These are phyloP conservation scores for Paecilomyces dactylethromorphus DNA, from an alignment of 2,329 filamentous ascomycete species.

Conservation along the genomic window DNA sequence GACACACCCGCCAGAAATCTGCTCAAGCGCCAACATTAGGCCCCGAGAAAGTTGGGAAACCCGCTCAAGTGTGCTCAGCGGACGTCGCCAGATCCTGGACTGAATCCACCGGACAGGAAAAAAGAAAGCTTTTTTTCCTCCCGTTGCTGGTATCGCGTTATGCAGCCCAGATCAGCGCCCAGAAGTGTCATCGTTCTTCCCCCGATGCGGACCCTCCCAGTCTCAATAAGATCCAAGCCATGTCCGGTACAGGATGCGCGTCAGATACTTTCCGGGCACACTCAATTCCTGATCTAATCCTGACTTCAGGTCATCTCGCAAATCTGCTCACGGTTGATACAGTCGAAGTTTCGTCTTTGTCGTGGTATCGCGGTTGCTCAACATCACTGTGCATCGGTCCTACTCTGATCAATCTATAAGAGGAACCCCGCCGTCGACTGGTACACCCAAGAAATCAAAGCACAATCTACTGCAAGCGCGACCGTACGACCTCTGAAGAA, in stretches of 20 bases:
- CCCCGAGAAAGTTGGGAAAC: neutral
- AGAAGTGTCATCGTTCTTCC: neutral
- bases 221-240: neutral
- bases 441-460: too few relatives aligned
- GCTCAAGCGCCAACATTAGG: conserved; percentile 10
- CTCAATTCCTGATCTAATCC: neutral
- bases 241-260: neutral
- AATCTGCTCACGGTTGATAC: neutral
- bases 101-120: neutral
- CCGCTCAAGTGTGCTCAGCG: neutral
- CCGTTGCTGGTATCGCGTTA: neutral
- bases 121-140: neutral
- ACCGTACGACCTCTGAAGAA: neutral
- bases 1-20: conserved; percentile 5
- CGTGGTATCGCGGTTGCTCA: neutral
- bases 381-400: neutral
- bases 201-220: neutral
- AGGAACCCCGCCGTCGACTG: neutral
- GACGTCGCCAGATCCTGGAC: neutral
- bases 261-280: neutral
- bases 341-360: neutral
- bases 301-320: neutral
- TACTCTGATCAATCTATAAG: neutral
- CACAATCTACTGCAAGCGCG: neutral
- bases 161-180: too few relatives aligned